Base-by-base conservation (phyloP, 768 basidiomycete species). In the Harrya chromipes region DNA sequence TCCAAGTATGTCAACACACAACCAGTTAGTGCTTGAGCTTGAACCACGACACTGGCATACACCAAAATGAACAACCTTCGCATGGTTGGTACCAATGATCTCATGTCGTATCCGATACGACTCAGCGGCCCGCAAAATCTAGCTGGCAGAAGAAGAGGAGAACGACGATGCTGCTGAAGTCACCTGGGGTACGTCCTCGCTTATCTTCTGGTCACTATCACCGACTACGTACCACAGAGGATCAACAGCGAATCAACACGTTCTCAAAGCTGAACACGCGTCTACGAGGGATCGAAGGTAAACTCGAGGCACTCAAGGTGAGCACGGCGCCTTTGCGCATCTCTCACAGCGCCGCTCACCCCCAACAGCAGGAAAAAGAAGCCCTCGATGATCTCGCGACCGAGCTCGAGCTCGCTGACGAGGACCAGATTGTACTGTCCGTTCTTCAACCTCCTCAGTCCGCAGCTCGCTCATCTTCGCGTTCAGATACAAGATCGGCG, bases 231-330 rank as follows among this genome's bases (percentile, higher is more conserved):
- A 14, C 20, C 11, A 21, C 59, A 87, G 82, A 82, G 75, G 91
- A 94, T 66, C 94, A 97, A 67, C 84, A 93, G 57, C 81, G 82
- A 24, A 97, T 97, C 71, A 95, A 86, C 70, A 76, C 82, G 0
- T 97, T 97, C 66, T 95, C 93, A 0, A 94, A 92, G 66, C 75
- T 94, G 34, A 97, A 95, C 60, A 84, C 84, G 8, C 82, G 93
- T 40, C 68, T 90, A 50, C 77, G 82, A 7, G 74, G 76, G 23
- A 75, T 92, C 33, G 83, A 90, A 58, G 89, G 85, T 53, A 83
- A 81, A 46, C 75, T 94, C 26, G 77, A 83, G 47, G 70, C 70
- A 21, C 77, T 93, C 59, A 89, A 89, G 79, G 94, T 92, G 29
- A 23, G 59, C 16, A 70, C 60, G 11, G 13, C 10, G 33, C 14